Evolutionary conservation across 1,284 basidiomycete species (phyloP).

Genomic region (Neolentinus lepideus): DNA sequence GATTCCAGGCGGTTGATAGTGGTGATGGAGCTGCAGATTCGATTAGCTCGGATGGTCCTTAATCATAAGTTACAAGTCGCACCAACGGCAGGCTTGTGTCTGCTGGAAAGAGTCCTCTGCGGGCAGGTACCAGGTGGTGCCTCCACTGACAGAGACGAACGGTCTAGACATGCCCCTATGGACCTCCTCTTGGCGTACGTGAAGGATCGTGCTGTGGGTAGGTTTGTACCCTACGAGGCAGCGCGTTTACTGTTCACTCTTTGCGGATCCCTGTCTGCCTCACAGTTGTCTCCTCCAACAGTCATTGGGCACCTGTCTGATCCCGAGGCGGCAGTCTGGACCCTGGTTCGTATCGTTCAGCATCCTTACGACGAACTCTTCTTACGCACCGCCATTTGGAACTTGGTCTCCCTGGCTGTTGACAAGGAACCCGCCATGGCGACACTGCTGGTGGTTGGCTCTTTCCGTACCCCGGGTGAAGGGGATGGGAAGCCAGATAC

Average conservation of each 20-base stretch:
- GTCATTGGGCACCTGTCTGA: conserved; percentile 69
- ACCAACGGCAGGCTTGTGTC: conserved; percentile 37
- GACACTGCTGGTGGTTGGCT: conserved; percentile 72
- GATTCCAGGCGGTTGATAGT: conserved; percentile 66
- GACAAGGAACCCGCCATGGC: conserved; percentile 87
- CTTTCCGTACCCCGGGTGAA: conserved; percentile 43
- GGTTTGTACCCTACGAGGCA: conserved; percentile 53
- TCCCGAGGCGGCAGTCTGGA: conserved; percentile 58
- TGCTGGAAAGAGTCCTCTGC: conserved; percentile 72
- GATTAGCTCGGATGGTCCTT: conserved; percentile 53
- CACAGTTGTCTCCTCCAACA: conserved; percentile 52
- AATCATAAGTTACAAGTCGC: conserved; percentile 48
- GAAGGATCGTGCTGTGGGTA: conserved; percentile 52
- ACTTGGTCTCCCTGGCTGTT: conserved; percentile 75
- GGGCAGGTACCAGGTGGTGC: conserved; percentile 46
- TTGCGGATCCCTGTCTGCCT: conserved; percentile 55
- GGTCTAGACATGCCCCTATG: conserved; percentile 54
- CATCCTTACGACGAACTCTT: conserved; percentile 66
- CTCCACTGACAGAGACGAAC: conserved; percentile 37
- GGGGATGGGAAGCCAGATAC: conserved; percentile 27
- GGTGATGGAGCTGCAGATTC: conserved; percentile 61
- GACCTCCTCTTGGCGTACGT: conserved; percentile 64
- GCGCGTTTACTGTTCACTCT: conserved; percentile 60
- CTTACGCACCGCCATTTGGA: conserved; percentile 75
- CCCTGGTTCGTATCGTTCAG: conserved; percentile 57